Base-by-base conservation (phyloP, 768 basidiomycete species). In the Pleurotus tuoliensis region DNA sequence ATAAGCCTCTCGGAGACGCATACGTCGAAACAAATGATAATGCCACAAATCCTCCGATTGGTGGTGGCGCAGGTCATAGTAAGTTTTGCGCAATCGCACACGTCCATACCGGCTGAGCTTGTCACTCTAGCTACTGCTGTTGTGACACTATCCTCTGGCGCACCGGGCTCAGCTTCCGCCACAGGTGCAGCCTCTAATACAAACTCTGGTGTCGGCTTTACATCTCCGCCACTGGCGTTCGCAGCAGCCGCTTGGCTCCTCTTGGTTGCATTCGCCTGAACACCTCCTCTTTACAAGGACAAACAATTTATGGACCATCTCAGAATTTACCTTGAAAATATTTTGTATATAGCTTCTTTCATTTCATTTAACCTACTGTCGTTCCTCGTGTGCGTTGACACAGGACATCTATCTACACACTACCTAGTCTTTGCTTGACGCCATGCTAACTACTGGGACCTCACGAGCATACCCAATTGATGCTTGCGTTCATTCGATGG, bases 21-120 rank as follows among this genome's bases (percentile, higher is more conserved):
- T 96, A 94, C 73, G 74, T 91, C 58, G 92, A 94, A 76, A 90
- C 88, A 2, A 89, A 88, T 65, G 73, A 87, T 67, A 94, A 92
- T 73, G 59, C 60, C 25, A 79, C 83, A 24, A 81, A 86, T 64
- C 84, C 85, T 4, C 80, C 80, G 18, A 69, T 74, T 27, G 56
- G 67, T 24, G 59, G 43, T 43, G 50, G 50, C 58, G 9, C 13
- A 39, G 51, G 51, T 13, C 34, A 53, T 6, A 41, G 51, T 53
- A 41, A n/a, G 49, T 51, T 16, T 0, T 12, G 16, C n/a, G 22
- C 24, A 37, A 13, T 49, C 7, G 12, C 13, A 2, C 8, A 9
- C 30, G 30, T 11, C 9, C 30, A 34, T 11, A 3, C 30, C 11
- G 30, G 30, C 7, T 34, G 11, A 34, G 30, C 8, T 3, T 34